Evolutionary conservation across 148 eudicot species (phyloP), one percentile per base, ranked within the genome.

Genomic region (Hydrangea macrophylla): DNA sequence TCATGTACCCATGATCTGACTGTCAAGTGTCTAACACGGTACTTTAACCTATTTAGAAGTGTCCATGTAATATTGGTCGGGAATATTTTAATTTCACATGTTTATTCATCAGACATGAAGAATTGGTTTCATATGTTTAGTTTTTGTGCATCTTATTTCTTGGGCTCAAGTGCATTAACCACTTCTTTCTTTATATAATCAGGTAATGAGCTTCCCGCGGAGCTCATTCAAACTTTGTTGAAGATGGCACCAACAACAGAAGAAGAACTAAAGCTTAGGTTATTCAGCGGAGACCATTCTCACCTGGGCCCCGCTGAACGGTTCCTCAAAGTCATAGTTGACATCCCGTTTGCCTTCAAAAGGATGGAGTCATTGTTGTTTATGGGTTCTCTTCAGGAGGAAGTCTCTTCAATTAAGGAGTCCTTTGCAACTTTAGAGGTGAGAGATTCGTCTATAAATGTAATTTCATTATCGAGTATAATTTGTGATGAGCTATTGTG

Each of bases 231-330:
- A 60, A 90, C 90, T 44, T 72, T 92, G 73, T 20, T 90, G 67
- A 88, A 83, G 80, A 90, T 92, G 94, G 90, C 90, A 33, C 98
- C 98, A 1, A 90, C 98, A 37, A 62, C 81, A 71, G 96, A 92
- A 54, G 98, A 92, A 82, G 98, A 90, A 70, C 70, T 92, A 30
- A 92, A 90, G 74, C 92, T 92, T 76, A 83, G 98, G 63, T 73
- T 88, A 71, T 92, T 13, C 54, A 75, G 24, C 48, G 96, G 92
- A 2, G 89, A 90, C 58, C 70, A 77, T 59, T 65, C 74, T 71
- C 82, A 64, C 12, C 86, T 92, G 54, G 96, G 88, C 48, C 87
- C 88, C 0, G 96, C 94, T 8, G 96, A 92, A 33, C 78, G 82
- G 65, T 90, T 92, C 66, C 77, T 92, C 25, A 92, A 88, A 80